Evolutionary conservation across 345 rosid species (phyloP), one percentile per base, ranked within the genome.

Genomic region (Melastoma malabathricum): DNA sequence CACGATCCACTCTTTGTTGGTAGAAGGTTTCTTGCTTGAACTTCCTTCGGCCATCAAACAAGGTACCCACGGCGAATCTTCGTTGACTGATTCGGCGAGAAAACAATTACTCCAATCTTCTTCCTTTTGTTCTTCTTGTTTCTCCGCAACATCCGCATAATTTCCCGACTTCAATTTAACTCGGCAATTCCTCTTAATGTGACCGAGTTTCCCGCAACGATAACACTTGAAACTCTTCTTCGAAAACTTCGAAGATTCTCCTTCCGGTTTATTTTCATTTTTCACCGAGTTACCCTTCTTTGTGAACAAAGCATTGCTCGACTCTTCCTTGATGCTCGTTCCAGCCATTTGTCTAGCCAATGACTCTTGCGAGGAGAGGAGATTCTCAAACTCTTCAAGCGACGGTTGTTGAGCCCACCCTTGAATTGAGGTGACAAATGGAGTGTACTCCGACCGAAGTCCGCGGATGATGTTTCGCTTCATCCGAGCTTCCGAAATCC

Each of bases 401-500:
- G 54, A 61, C 20, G 65, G 55, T 48, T 55, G 43, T 15, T 61
- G 43, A 48, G 15, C 48, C 65, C 54, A 55, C 38, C 43, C 41
- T 18, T 54, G 0, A 47, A 51, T n/a, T 23, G 20, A 27, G 48
- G 55, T 15, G 25, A 22, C 25, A 22, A 22, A 22, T 22, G 25
- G 25, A 22, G 25, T 22, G 25, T 22, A 22, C 25, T 61, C 16
- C 0, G 15, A 13, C 12, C 31, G 23, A 15, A 61, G 43, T 5
- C 43, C 14, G 0, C 18, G 55, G 55, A 61, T 48, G 17, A 61
- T 54, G 10, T 14, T 14, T 10, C 50, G 10, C 44, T 25, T 54
- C 19, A 55, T 19, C 8, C 58, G 10, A 9, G 59, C 52, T 5
- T 60, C 52, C 15, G 39, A 52, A 52, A 53, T 60, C 3, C 38